phyloP scores from a whole-genome alignment of 768 basidiomycete species.

The Mycena venus region DNA sequence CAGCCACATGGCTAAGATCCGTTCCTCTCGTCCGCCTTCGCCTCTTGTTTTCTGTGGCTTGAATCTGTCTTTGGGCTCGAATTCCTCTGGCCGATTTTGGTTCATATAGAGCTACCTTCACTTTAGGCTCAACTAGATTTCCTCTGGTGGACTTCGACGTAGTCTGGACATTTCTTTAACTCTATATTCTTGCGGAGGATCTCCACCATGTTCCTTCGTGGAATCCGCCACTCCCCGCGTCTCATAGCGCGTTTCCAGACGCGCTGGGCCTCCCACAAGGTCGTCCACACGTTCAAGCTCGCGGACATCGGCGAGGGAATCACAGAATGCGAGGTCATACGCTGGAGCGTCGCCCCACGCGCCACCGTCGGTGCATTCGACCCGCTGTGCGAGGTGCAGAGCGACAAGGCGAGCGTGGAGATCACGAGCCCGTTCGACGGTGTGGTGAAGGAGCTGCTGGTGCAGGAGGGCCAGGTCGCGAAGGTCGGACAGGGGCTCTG shows the following conservation, averaged over 20 bases:
- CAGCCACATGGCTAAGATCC: too few relatives aligned
- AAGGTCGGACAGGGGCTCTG: conserved; percentile 87
- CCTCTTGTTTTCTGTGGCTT: too few relatives aligned
- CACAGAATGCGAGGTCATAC: conserved; percentile 90
- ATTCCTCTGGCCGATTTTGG: too few relatives aligned
- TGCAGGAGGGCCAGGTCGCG: conserved; percentile 85
- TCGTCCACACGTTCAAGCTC: conserved; percentile 73
- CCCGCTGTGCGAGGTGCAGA: conserved; percentile 86
- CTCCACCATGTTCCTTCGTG: conserved; percentile 49
- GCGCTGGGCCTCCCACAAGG: conserved; percentile 6
- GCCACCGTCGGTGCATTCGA: conserved; percentile 74
- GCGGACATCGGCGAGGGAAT: conserved; percentile 94
- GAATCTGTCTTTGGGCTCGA: too few relatives aligned
- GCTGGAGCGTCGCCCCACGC: conserved; percentile 77
- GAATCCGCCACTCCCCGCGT: conserved; percentile 37
- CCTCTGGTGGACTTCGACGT: too few relatives aligned
- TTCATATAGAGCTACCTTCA: too few relatives aligned
- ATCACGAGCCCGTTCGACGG: conserved; percentile 92
- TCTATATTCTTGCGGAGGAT: too few relatives aligned
- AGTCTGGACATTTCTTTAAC: too few relatives aligned
- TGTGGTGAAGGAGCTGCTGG: conserved; percentile 76
- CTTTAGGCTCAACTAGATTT: too few relatives aligned
- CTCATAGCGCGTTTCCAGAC: not conserved
- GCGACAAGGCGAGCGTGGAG: conserved; percentile 92
- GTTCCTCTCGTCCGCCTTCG: too few relatives aligned